Percentiles rank a stretch among this genome's conserved stretches.
Conservation (phyloP, 768 basidiomycete genomes). For the Naganishia friedmannii region DNA sequence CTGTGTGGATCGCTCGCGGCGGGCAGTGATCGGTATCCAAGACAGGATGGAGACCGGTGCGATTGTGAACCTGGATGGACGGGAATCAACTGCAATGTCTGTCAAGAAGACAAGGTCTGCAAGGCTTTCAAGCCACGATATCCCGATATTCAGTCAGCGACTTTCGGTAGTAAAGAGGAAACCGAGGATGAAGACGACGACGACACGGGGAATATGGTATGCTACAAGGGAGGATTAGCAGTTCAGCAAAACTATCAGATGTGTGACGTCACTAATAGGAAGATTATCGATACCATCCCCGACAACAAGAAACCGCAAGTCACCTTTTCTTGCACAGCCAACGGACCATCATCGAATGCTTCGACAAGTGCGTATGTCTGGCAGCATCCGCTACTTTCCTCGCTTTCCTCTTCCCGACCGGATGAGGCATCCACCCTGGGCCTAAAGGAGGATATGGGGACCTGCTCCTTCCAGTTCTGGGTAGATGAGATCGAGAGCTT, state of each 20-base stretch:
- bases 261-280: slow-evolving; percentile 95
- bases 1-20: slow-evolving; percentile 93
- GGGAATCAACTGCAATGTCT: slow-evolving; percentile 97
- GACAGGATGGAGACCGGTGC: slow-evolving; percentile 72
- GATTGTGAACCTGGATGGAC: slow-evolving; percentile 92
- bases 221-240: slow-evolving; percentile 87
- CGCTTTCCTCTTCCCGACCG: slow-evolving; percentile 25
- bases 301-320: slow-evolving; percentile 83
- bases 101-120: slow-evolving; percentile 77
- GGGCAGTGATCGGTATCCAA: slow-evolving; percentile 74
- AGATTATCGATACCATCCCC: slow-evolving; percentile 90
- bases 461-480: slow-evolving; percentile 98
- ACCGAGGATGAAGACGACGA: slow-evolving; percentile 52
- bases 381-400: slow-evolving; percentile 35
- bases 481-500: slow-evolving; percentile 90
- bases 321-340: slow-evolving; percentile 75
- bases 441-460: slow-evolving; percentile 56
- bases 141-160: slow-evolving; percentile 27
- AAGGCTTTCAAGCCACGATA: slow-evolving; percentile 63
- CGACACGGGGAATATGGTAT: slow-evolving; percentile 70
- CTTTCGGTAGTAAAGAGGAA: slow-evolving; percentile 27
- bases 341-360: slow-evolving; percentile 43
- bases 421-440: background rate
- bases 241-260: slow-evolving; percentile 96
- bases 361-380: slow-evolving; percentile 5